Base-by-base conservation (phyloP, 495 filamentous ascomycete genomes). In the Podospora appendiculata region DNA sequence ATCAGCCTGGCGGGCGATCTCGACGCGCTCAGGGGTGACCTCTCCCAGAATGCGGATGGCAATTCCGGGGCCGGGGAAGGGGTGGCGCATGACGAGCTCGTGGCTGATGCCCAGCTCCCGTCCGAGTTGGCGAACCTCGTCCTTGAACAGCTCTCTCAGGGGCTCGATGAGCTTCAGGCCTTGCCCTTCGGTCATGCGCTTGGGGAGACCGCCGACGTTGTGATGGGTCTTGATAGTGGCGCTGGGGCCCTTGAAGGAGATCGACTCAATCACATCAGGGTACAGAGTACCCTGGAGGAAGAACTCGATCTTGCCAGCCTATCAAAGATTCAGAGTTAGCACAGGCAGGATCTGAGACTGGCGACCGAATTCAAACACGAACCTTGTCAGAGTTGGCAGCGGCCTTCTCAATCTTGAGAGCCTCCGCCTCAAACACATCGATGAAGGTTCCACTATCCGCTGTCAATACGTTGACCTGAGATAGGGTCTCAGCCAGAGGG, bases 31-130 rank as follows among this genome's bases (percentile, higher is more conserved):
- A 4, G 75, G 73, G 10, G 86, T 95, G 5, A 96, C 87, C 52
- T 95, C 92, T 38, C 93, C 93, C 0, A 96, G 72, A 46, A 97
- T 84, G 47, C 93, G 82, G 60, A 97, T 90, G 18, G 85, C 93
- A 52, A 98, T 82, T 6, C 91, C 93, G 0, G 93, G 89, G 47
- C 62, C 69, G 4, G 86, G 87, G 75, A 94, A 89, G 35, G 89
- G 88, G 60, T 96, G 91, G 13, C 91, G 75, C 80, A 80, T 86
- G 47, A 95, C 84, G 9, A 95, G 82, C 8, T 88, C 81, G 53
- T 87, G 76, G 46, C 83, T 78, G 53, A 95, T 87, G 4, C 84
- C 84, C 13, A 96, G 77, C 54, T 89, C 74, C 6, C 80, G 80
- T 17, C 91, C 91, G 6, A 96, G 70, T n/a, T 75, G 75, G 34